Percentiles rank a stretch among this genome's conserved stretches.
phyloP scores from a whole-genome alignment of 495 filamentous ascomycete genomes.

The Talaromyces wortmannii region DNA sequence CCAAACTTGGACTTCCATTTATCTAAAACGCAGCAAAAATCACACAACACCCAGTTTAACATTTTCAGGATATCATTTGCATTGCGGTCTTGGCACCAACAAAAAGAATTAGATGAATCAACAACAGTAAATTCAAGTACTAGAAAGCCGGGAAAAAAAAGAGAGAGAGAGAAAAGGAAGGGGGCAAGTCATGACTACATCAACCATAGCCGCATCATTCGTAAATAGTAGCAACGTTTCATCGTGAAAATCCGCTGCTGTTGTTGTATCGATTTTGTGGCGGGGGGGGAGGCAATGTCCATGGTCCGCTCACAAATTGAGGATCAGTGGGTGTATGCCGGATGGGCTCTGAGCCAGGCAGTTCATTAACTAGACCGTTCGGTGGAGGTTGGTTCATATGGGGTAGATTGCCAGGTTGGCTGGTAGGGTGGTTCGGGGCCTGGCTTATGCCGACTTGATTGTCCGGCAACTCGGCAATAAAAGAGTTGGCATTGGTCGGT shows the following conservation, averaged over 20 bases:
- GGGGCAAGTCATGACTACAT: background rate
- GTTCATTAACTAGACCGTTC: background rate
- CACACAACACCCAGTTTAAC: too few relatives aligned
- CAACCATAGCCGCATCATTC: too few relatives aligned
- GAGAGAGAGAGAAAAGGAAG: background rate
- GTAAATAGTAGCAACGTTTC: background rate
- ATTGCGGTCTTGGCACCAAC: too few relatives aligned
- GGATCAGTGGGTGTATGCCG: slow-evolving; percentile 4
- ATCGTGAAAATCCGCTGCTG: background rate
- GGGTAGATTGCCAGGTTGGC: background rate
- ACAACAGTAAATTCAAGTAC: too few relatives aligned
- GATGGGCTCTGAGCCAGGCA: background rate
- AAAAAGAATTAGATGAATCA: too few relatives aligned
- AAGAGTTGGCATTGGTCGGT: background rate
- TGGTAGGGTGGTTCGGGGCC: background rate
- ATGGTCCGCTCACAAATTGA: slow-evolving; percentile 6
- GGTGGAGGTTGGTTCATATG: background rate
- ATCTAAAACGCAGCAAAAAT: too few relatives aligned
- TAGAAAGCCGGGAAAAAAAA: background rate
- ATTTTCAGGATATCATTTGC: too few relatives aligned
- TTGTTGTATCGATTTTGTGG: background rate
- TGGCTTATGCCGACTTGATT: background rate
- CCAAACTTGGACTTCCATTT: too few relatives aligned
- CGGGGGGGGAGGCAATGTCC: slow-evolving; percentile 2
- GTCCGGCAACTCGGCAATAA: slow-evolving; percentile 3